Conservation (phyloP, 306 rosid genomes). For the Fragaria ananassa region DNA sequence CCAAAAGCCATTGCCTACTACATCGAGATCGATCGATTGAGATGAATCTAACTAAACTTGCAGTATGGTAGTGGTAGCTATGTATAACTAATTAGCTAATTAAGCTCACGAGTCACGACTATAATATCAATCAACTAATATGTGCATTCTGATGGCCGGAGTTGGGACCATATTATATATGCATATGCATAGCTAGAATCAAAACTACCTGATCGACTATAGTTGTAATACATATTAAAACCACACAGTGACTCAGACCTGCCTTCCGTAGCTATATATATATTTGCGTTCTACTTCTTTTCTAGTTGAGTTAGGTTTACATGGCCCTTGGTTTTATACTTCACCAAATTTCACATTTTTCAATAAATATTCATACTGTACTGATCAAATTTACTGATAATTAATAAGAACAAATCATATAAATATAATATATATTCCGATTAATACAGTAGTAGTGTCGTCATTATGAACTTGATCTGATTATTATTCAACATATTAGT, state of each 20-base stretch:
- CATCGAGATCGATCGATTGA: background rate
- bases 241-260: slow-evolving; percentile 26
- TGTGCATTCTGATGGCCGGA: background rate
- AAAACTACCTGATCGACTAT: background rate
- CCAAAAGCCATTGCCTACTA: background rate
- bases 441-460: background rate
- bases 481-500: background rate
- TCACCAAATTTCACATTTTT: slow-evolving; percentile 5
- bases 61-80: too few species aligned
- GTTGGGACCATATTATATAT: background rate
- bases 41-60: background rate
- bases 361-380: background rate
- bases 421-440: background rate
- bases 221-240: background rate
- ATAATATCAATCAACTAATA: background rate
- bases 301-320: slow-evolving; percentile 1
- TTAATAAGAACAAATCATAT: background rate
- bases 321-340: slow-evolving; percentile 12
- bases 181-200: background rate
- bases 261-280: background rate
- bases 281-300: background rate
- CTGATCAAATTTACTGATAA: background rate
- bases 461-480: background rate
- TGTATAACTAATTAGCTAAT: background rate
- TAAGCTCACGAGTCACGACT: background rate